Base-by-base conservation (phyloP, 306 rosid genomes). In the Trifolium subterraneum region DNA sequence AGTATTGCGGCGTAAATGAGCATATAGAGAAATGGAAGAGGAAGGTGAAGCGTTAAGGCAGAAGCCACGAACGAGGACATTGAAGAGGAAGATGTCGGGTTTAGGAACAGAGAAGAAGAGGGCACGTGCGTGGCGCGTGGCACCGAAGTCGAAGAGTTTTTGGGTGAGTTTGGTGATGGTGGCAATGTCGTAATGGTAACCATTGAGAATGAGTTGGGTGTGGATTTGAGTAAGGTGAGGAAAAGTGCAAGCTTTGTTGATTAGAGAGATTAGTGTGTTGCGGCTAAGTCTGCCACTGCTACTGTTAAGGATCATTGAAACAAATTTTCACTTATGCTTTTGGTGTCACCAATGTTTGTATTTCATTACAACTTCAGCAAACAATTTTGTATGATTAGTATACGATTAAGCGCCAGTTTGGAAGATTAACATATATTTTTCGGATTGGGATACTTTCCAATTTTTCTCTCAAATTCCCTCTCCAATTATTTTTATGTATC, bases 21-120 rank as follows among this genome's bases (percentile, higher is more conserved):
- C 10, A 71, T 87, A 92, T 4, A 90, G 64, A 72, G 87, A 88
- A 55, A 95, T 19, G 35, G 98, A 85, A 48, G 92, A 83, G 4
- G 20, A 54, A 55, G 90, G 83, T 12, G 87, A 79, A 16, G 65
- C 73, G n/a, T 87, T 90, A 64, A 59, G 19, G 18, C 93, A 86
- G 80, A 89, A 87, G 78, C 92, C 97, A 68, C 78, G 78, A 51
- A 92, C 77, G 66, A 94, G 84, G 61, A 92, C 99, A 70, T 94
- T 92, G 84, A 83, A 86, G 82, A 94, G 89, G 88, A 94, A 94
- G 31, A 86, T 84, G 54, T 92, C 99, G 8, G 99, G 96, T 8
- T 48, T 85, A n/a, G 82, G 88, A 56, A 86, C 64, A 60, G 89
- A 80, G 88, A 84, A 81, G 84, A 90, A 82, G 75, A 92, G 91